Evolutionary conservation across 2,329 filamentous ascomycete genomes (phyloP).

Genomic region (Clarireedia hainanense): DNA sequence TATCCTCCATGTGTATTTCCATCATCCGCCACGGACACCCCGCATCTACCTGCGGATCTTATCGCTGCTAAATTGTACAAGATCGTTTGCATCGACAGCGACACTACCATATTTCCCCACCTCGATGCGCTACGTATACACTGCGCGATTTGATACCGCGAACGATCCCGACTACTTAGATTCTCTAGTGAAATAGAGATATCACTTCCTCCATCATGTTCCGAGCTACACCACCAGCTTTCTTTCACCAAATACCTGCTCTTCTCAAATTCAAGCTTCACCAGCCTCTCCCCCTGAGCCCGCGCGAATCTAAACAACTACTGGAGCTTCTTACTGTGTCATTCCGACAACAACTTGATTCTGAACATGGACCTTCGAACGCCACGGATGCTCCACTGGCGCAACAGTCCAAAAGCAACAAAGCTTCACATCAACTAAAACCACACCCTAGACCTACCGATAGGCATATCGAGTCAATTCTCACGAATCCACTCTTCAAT

Average conservation of each 20-base stretch:
- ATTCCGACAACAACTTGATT: slow-evolving; percentile 55
- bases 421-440: slow-evolving; percentile 15
- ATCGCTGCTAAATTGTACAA: not conserved
- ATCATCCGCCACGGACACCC: not conserved
- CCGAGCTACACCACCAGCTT: slow-evolving; percentile 41
- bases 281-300: slow-evolving; percentile 42
- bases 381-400: not conserved
- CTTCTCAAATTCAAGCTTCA: slow-evolving; percentile 39
- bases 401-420: slow-evolving; percentile 7
- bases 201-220: slow-evolving; percentile 38
- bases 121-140: no score
- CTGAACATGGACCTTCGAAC: slow-evolving; percentile 39
- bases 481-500: slow-evolving; percentile 42
- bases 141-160: slow-evolving; percentile 14
- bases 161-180: slow-evolving; percentile 12
- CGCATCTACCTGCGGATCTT: not conserved
- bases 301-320: slow-evolving; percentile 50
- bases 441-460: slow-evolving; percentile 28
- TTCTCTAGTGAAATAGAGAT: slow-evolving; percentile 33
- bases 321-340: slow-evolving; percentile 53
- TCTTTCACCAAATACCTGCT: slow-evolving; percentile 40
- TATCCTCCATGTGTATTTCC: not conserved
- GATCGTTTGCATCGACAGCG: not conserved
- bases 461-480: slow-evolving; percentile 40
- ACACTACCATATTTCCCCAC: no score